Percentiles rank a stretch among this genome's conserved stretches.
Conservation (phyloP, 2,329 filamentous ascomycete species). For the Cladosporium sp. region DNA sequence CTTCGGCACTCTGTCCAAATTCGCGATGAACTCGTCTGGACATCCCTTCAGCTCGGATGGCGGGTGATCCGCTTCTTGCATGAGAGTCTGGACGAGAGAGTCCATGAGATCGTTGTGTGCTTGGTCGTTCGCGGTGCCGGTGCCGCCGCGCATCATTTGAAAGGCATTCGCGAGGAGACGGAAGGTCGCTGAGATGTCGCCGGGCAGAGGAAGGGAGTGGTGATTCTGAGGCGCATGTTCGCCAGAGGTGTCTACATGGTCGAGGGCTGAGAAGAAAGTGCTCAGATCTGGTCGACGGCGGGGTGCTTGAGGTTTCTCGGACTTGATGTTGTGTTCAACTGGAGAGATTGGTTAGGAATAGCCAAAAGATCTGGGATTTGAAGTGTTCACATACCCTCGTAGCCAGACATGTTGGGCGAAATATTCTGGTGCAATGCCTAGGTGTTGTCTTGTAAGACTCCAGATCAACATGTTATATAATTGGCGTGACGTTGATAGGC, state of each 20-base stretch:
- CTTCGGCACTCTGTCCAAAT: slow-evolving; percentile 56
- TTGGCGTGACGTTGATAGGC: slow-evolving; percentile 11
- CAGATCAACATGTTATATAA: not conserved
- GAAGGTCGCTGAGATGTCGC: slow-evolving; percentile 57
- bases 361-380: not conserved
- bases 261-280: slow-evolving; percentile 61
- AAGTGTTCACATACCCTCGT: slow-evolving; percentile 36
- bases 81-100: slow-evolving; percentile 52
- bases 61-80: slow-evolving; percentile 54
- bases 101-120: slow-evolving; percentile 43
- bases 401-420: slow-evolving; percentile 39
- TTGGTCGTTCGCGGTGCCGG: slow-evolving; percentile 7
- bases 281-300: slow-evolving; percentile 59
- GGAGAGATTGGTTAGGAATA: slow-evolving; percentile 5
- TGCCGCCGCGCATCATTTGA: slow-evolving; percentile 49
- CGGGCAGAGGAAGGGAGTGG: slow-evolving; percentile 57
- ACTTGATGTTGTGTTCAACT: slow-evolving; percentile 49
- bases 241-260: slow-evolving; percentile 53
- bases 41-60: slow-evolving; percentile 59
- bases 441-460: no score
- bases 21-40: slow-evolving; percentile 57
- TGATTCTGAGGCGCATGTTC: slow-evolving; percentile 47
- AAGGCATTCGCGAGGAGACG: slow-evolving; percentile 59
- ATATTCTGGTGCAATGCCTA: no score
- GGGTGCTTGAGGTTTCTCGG: slow-evolving; percentile 30